These are phyloP conservation scores for Cystoderma amianthinum DNA, from an alignment of 768 basidiomycete genomes.

Conservation along the genomic window DNA sequence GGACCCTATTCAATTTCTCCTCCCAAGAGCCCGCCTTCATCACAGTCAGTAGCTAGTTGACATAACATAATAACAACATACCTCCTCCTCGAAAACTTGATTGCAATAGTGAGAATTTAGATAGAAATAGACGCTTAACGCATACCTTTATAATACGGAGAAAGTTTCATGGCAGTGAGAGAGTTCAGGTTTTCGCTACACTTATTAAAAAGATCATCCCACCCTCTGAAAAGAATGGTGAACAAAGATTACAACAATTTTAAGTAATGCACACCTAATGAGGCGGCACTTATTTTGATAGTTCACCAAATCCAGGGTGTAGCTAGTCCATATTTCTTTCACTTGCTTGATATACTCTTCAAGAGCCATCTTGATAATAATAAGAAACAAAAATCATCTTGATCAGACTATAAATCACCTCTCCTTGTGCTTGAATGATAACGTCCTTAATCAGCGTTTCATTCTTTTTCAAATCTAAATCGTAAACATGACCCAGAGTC, in stretches of 20 bases:
- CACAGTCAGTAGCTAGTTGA: constrained; percentile 5
- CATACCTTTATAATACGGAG: constrained; percentile 94
- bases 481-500: constrained; percentile 95
- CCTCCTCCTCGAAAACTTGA: constrained; percentile 86
- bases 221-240: constrained; percentile 52
- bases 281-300: constrained; percentile 99
- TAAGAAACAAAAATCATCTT: constrained; percentile 19
- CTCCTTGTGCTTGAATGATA: constrained; percentile 95
- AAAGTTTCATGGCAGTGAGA: constrained; percentile 92
- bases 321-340: constrained; percentile 94
- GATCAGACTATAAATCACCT: constrained; percentile 39
- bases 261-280: constrained; percentile 48
- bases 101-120: not conserved
- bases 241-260: constrained; percentile 2
- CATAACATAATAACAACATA: constrained; percentile 15
- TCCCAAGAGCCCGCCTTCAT: constrained; percentile 84
- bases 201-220: constrained; percentile 96
- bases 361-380: constrained; percentile 69
- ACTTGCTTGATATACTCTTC: constrained; percentile 96
- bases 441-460: constrained; percentile 89
- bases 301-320: constrained; percentile 92
- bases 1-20: constrained; percentile 92
- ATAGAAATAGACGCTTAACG: not conserved
- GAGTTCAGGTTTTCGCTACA: constrained; percentile 97
- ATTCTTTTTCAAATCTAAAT: constrained; percentile 92